These are phyloP conservation scores for Ophiostoma sp. DNA, from an alignment of 2,329 filamentous ascomycete genomes.

Conservation along the genomic window DNA sequence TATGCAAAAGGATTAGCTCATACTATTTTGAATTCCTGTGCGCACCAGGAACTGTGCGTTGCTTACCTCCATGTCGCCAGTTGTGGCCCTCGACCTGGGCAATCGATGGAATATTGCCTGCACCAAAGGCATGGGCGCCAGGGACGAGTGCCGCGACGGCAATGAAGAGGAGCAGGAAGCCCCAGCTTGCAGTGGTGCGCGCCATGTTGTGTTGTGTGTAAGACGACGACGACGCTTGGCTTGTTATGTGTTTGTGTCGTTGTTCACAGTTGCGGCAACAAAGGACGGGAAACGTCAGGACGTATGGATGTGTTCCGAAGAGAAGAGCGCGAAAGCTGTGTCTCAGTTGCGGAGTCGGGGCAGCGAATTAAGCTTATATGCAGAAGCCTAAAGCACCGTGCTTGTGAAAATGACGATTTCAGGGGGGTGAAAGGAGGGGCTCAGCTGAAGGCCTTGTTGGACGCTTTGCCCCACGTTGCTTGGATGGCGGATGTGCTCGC, in stretches of 20 bases:
- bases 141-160: constrained; percentile 54
- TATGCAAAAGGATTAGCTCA: constrained; percentile 26
- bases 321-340: constrained; percentile 13
- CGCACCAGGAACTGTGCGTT: not conserved
- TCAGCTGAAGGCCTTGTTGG: constrained; percentile 12
- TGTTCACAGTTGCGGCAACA: not conserved
- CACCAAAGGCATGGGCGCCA: constrained; percentile 57
- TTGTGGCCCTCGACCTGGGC: constrained; percentile 61
- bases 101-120: constrained; percentile 66
- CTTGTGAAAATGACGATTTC: constrained; percentile 11
- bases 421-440: constrained; percentile 19
- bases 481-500: constrained; percentile 12
- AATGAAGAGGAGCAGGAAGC: constrained; percentile 48
- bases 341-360: not conserved
- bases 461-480: constrained; percentile 17
- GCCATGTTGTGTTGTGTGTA: constrained; percentile 38
- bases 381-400: not conserved
- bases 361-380: constrained; percentile 20
- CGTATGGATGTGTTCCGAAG: not conserved
- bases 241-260: not conserved
- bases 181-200: constrained; percentile 43
- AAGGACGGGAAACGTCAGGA: not conserved
- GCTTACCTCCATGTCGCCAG: constrained; percentile 60
- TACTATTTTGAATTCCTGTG: not conserved
- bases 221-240: not conserved